Base-by-base conservation (phyloP, 805 yeast species). In the Kluyveromyces nonfermentans region DNA sequence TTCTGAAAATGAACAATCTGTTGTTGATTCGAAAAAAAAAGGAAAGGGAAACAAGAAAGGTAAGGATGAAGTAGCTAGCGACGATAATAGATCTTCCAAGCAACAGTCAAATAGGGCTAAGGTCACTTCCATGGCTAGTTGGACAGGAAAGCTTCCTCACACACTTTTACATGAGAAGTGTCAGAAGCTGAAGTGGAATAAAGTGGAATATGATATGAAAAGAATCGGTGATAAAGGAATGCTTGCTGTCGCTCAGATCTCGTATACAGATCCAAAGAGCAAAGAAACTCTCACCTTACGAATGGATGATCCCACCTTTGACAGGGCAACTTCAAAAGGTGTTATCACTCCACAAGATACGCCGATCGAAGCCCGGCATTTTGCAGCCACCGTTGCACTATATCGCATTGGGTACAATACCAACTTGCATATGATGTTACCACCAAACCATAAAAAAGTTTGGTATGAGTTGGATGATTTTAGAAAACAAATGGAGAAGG, bases 81-180 rank as follows among this genome's bases (percentile, higher is more conserved):
- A 50, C 33, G 55, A 46, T 14, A 53, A 43, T n/a, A 48, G 42
- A 32, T 55, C 43, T 30, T 46, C 56, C 15, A 52, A 56, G 43
- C 68, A 63, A 39, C 62, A 58, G 33, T 61, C 55, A 42, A 48
- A 66, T 49, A 57, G 79, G 50, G 60, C 74, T 22, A 63, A 72
- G n/a, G 83, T 80, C 0, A 73, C 84, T 0, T 80, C 83, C 14
- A 74, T 82, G 32, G 67, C 80, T 37, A 86, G 90, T 22, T 88
- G 96, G 96, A 88, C 96, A 0, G 98, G 98, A 1, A 90, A 90
- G 55, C 69, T 90, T 14, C 97, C 98, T 0, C 87, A 85, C 2
- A 80, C 93, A 0, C 63, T 90, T 15, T 71, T 90, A 4, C 86
- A 86, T 55, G 98, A 90, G 56, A 82, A 80, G 50, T 84, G 93